These are phyloP conservation scores for Filobasidium uniguttulatum DNA, from an alignment of 1,284 basidiomycete genomes.

Conservation along the genomic window DNA sequence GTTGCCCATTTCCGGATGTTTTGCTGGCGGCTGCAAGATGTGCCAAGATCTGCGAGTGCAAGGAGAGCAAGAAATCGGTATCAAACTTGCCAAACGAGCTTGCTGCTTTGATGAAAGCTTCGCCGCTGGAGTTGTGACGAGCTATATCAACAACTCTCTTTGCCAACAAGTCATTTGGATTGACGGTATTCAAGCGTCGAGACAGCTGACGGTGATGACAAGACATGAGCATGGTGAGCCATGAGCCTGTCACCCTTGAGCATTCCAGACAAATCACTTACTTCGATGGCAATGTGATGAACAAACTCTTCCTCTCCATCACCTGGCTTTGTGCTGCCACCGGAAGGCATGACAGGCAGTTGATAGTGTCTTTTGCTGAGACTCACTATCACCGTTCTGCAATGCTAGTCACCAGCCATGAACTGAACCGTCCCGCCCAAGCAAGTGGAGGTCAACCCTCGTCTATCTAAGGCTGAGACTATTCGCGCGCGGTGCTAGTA, in stretches of 20 bases:
- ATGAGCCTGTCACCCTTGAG: not conserved
- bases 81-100: conserved; percentile 74
- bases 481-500: too few relatives aligned
- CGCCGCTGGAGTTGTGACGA: conserved; percentile 47
- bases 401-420: too few relatives aligned
- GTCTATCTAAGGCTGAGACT: too few relatives aligned
- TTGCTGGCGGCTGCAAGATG: conserved; percentile 49
- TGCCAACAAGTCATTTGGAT: conserved; percentile 69
- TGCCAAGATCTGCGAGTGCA: conserved; percentile 47
- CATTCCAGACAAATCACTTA: conserved; percentile 16
- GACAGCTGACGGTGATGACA: conserved; percentile 45
- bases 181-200: conserved; percentile 58
- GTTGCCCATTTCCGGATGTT: not conserved
- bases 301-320: conserved; percentile 44
- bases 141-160: conserved; percentile 66
- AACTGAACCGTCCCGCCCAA: too few relatives aligned
- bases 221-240: not conserved
- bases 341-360: too few relatives aligned
- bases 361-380: too few relatives aligned
- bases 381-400: too few relatives aligned
- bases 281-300: conserved; percentile 57
- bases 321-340: not conserved
- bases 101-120: conserved; percentile 58
- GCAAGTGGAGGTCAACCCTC: too few relatives aligned
- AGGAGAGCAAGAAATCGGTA: conserved; percentile 46